Evolutionary conservation across 495 filamentous ascomycete species (phyloP), one percentile per base, ranked within the genome.

Genomic region (Staphylotrichum longicolle): DNA sequence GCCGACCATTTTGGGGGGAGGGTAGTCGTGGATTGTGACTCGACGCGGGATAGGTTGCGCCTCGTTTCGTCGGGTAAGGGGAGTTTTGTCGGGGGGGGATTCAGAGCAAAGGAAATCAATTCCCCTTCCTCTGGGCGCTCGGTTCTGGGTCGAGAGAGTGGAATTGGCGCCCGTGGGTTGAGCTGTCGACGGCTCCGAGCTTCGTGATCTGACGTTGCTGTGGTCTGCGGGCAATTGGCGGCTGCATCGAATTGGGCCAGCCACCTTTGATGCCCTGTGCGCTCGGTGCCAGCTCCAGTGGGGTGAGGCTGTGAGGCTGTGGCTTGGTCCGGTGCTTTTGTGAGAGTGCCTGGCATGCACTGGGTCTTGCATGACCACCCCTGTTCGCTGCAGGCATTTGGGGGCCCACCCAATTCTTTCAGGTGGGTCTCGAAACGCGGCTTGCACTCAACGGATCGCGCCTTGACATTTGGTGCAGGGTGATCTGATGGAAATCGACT

Each of bases 1-100:
- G 82, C 68, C 66, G 57, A 85, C 80, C 81, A 84, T 83, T 73
- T 70, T 77, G 65, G 79, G 68, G 66, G 74, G 67, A 39, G 20
- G 33, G 46, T 66, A 33, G 27, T 34, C 2, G 20, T 65, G 11
- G 33, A 14, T 15, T 3, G 44, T 12, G 44, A 35, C 32, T 54
- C 51, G 39, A 34, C 3, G 44, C 27, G 42, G 20, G 14, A 32
- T 49, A 15, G 34, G 10, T 58, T n/a, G 56, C 1, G 33, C 20
- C 20, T 27, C 20, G 15, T 3, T 12, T 45, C 34, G 27, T 12
- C 40, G n/a, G 39, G 37, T 39, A 27, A n/a, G 8, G 20, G n/a
- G 32, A 37, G 27, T 14, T n/a, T 51, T 20, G 39, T 58, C 30
- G 40, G 42, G 32, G 34, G 3, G 3, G 7, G 20, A 27, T 27